A percentile compares a stretch with the other conserved stretches of the same genome.
Evolutionary conservation across 805 yeast genomes (phyloP).

Genomic region (Saccharomycopsis synnaedendra): DNA sequence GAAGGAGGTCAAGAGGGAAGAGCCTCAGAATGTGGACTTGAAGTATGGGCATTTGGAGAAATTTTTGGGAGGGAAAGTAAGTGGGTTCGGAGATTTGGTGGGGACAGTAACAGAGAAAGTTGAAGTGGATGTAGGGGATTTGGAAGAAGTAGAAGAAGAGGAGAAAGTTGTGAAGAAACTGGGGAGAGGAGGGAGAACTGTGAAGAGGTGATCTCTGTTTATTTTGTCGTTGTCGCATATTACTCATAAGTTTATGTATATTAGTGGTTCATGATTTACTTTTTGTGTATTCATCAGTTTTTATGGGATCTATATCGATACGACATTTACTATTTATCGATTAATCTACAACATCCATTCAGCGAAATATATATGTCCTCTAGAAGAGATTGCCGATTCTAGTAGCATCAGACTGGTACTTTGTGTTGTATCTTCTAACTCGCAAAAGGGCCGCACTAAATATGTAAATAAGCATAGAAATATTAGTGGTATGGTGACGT

Average conservation of each 20-base stretch:
- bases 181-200: not conserved
- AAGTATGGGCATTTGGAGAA: conserved; percentile 11
- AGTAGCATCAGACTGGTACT: too few relatives aligned
- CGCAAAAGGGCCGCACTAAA: not conserved
- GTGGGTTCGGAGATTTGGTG: conserved; percentile 9
- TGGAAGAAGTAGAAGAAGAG: not conserved
- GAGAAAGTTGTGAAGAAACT: not conserved
- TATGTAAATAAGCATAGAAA: not conserved
- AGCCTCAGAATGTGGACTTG: too few relatives aligned
- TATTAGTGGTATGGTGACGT: not conserved
- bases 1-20: not conserved
- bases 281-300: too few relatives aligned
- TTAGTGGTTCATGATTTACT: too few relatives aligned
- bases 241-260: too few relatives aligned
- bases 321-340: too few relatives aligned
- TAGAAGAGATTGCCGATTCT: too few relatives aligned
- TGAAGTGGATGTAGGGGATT: not conserved
- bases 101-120: conserved; percentile 10
- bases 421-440: too few relatives aligned
- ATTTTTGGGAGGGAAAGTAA: conserved; percentile 8
- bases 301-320: too few relatives aligned
- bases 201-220: not conserved
- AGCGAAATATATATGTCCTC: too few relatives aligned
- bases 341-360: too few relatives aligned
- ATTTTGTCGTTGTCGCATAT: not conserved